These are phyloP conservation scores for Luzula sylvatica DNA, from an alignment of 176 grass and related monocot genomes.

Conservation along the genomic window DNA sequence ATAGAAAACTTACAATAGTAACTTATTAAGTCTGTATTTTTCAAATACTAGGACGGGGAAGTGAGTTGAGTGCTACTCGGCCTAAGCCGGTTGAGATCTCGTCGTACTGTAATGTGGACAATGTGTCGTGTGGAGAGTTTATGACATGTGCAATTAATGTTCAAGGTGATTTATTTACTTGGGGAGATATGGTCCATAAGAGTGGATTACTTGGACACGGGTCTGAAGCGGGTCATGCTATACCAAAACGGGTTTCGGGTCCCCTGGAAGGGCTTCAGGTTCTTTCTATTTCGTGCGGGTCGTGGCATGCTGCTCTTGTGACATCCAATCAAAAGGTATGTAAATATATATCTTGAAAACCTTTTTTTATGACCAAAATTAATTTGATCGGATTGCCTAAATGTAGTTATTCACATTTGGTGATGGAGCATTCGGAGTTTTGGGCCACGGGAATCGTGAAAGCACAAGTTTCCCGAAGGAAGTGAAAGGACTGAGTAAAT, in stretches of 20 bases:
- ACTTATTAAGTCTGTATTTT: too few relatives aligned
- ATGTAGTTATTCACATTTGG: conserved; percentile 59
- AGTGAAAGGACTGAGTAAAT: conserved; percentile 46
- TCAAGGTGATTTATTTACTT: conserved; percentile 70
- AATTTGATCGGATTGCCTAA: not conserved
- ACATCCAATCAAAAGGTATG: conserved; percentile 56
- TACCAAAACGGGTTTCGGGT: conserved; percentile 76
- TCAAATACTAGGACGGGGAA: conserved; percentile 25
- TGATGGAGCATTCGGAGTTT: conserved; percentile 70
- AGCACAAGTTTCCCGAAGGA: conserved; percentile 58
- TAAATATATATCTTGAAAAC: conserved; percentile 5
- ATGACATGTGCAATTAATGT: conserved; percentile 75
- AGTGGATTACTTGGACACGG: conserved; percentile 73
- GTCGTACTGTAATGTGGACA: conserved; percentile 58
- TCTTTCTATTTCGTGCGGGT: conserved; percentile 61
- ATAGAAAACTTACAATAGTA: too few relatives aligned
- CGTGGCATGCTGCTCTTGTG: conserved; percentile 78
- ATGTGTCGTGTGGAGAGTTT: conserved; percentile 78
- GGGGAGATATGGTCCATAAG: conserved; percentile 71
- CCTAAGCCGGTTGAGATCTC: conserved; percentile 82
- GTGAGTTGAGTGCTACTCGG: conserved; percentile 45
- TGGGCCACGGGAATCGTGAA: conserved; percentile 78
- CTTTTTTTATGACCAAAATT: not conserved
- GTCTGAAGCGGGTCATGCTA: conserved; percentile 43
- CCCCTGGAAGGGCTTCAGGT: conserved; percentile 69